Evolutionary conservation across 805 yeast genomes (phyloP), one percentile per base, ranked within the genome.

Genomic region (Clavispora carvajalis): DNA sequence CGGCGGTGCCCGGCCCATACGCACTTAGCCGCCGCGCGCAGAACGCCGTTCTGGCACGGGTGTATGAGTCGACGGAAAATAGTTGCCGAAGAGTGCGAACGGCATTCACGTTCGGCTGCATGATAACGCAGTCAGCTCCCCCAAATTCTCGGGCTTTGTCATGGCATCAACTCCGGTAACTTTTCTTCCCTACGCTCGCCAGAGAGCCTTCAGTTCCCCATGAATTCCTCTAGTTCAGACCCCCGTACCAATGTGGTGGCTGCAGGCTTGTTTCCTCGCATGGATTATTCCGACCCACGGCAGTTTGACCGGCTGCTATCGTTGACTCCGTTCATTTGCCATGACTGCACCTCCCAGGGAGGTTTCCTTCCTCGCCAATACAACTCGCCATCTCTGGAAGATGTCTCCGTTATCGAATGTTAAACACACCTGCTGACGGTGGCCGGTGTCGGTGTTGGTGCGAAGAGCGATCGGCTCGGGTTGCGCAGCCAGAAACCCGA

Each of bases 191-290:
- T 3, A 11, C 19, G 31, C 31, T 15, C 31, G 12, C 6, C 19
- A 15, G 31, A 28, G 19, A 18, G 31, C 31, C 12, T 16, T 16
- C 19, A 15, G 18, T 7, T 16, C 16, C 18, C 16, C 36, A 33
- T 33, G 36, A 22, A n/a, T 22, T 6, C 18, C 12, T 12, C 22
- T 4, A 11, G 4, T 6, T 23, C 8, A 26, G 19, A 18, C 10
- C 31, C 12, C 21, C 10, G 24, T 24, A 6, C 15, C n/a, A 60
- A 65, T 35, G 65, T 63, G 3, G 51, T 64, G 3, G 65, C 48
- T 3, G 71, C 71, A 0, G 69, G 67, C 2, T 51, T 67, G 7
- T 67, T 66, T 41, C 73, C 73, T 3, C 40, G 44, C 16, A 52
- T 64, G 67, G 52, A 58, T 34, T 33, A 51, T 28, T 38, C 45